phyloP scores from a whole-genome alignment of 352 stramenopile species.

The Blastocystis hominis region DNA sequence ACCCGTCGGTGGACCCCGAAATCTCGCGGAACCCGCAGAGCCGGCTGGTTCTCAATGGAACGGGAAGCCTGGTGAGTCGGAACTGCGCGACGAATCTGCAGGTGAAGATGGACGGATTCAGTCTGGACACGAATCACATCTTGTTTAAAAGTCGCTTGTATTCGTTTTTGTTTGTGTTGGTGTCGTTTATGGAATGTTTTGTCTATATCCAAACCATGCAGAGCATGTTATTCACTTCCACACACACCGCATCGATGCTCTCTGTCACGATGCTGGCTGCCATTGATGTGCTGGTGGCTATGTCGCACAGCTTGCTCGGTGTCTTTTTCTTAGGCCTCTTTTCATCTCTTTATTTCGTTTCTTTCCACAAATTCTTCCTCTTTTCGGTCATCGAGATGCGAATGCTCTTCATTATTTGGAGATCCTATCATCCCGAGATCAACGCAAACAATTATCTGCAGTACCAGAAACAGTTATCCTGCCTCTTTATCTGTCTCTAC shows the following conservation, averaged over 20 bases:
- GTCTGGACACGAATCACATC: slow-evolving; percentile 11
- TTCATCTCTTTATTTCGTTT: slow-evolving; percentile 1
- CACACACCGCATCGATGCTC: not conserved
- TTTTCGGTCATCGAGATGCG: slow-evolving; percentile 48
- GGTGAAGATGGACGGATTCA: not conserved
- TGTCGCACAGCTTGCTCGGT: not conserved
- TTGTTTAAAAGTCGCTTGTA: slow-evolving; percentile 3
- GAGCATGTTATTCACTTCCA: not conserved
- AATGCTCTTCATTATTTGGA: slow-evolving; percentile 25
- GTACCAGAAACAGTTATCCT: not conserved
- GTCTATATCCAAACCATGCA: not conserved
- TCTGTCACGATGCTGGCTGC: not conserved
- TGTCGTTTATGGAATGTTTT: not conserved
- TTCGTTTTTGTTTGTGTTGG: not conserved
- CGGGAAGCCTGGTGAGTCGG: not conserved
- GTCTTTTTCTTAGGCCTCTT: slow-evolving; percentile 28
- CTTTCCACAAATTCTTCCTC: slow-evolving; percentile 24
- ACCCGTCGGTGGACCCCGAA: not conserved
- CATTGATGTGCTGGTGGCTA: slow-evolving; percentile 2
- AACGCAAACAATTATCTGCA: not conserved
- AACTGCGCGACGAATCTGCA: not conserved
- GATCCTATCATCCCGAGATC: not conserved
- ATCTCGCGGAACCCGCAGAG: slow-evolving; percentile 56
- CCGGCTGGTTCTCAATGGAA: not conserved
- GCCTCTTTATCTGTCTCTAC: slow-evolving; percentile 13